Evolutionary conservation across 1,284 basidiomycete genomes (phyloP).

Genomic region (Cryptococcus deneoformans): DNA sequence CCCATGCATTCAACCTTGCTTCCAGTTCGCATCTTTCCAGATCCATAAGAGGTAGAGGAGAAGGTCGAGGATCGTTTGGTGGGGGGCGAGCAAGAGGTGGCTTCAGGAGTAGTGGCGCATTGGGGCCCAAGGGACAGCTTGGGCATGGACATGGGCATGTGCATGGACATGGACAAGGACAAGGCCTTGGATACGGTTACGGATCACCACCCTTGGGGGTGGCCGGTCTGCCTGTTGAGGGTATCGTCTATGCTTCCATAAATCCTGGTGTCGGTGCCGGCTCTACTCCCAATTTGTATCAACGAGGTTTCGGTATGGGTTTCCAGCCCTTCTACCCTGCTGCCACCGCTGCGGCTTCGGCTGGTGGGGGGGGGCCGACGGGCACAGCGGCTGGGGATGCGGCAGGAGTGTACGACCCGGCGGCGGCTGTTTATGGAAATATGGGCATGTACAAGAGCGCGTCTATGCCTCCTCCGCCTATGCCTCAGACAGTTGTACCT

Average conservation of each 20-base stretch:
- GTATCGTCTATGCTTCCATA: conserved; percentile 6
- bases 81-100: conserved; percentile 27
- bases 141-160: neutral
- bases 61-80: conserved; percentile 30
- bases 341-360: neutral
- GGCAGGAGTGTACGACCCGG: conserved; percentile 23
- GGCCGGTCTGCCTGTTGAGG: conserved; percentile 13
- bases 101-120: conserved; percentile 14
- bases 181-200: conserved; percentile 1
- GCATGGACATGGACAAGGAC: too few relatives aligned
- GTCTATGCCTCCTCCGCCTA: conserved; percentile 53
- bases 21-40: conserved; percentile 21
- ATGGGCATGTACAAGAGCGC: conserved; percentile 15
- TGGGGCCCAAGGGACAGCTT: conserved; percentile 12
- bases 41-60: conserved; percentile 18
- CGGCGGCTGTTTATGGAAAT: conserved; percentile 18
- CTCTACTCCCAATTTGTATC: conserved; percentile 14
- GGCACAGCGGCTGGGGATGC: neutral
- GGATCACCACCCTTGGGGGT: conserved; percentile 12
- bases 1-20: conserved; percentile 20
- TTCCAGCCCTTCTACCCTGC: conserved; percentile 23
- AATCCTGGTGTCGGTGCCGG: conserved; percentile 5
- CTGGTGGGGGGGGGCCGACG: neutral
- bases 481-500: conserved; percentile 57
- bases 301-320: conserved; percentile 25